phyloP scores from a whole-genome alignment of 345 rosid species.

The Populus pruinosa region DNA sequence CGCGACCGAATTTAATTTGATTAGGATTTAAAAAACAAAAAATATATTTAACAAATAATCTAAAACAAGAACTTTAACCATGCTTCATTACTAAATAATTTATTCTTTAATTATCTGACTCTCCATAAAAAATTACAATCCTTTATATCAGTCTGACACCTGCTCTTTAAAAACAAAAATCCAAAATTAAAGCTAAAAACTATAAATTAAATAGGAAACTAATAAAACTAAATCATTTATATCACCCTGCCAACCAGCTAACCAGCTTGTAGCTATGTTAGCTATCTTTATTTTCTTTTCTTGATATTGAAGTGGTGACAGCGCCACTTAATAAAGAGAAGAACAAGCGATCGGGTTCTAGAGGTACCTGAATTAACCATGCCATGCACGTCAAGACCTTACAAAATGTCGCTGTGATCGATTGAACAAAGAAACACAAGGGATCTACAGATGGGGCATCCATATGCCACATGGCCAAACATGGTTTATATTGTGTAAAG shows the following conservation, averaged over 20 bases:
- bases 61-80: neutral
- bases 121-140: neutral
- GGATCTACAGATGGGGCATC: slow-evolving; percentile 1
- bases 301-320: too few species aligned
- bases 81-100: neutral
- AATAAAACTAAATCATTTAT: too few species aligned
- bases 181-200: too few species aligned
- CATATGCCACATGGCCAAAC: neutral
- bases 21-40: too few species aligned
- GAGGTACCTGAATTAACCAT: neutral
- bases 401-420: neutral
- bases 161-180: too few species aligned
- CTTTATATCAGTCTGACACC: too few species aligned
- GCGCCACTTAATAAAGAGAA: neutral
- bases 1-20: too few species aligned
- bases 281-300: too few species aligned
- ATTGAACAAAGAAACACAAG: neutral
- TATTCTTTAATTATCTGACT: neutral
- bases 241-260: too few species aligned
- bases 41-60: too few species aligned
- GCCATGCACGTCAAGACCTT: neutral
- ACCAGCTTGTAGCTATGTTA: too few species aligned
- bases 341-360: neutral
- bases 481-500: neutral
- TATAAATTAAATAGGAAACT: too few species aligned